Conservation (phyloP, 169 alveolate species). For the Pseudocohnilembus persalinus region DNA sequence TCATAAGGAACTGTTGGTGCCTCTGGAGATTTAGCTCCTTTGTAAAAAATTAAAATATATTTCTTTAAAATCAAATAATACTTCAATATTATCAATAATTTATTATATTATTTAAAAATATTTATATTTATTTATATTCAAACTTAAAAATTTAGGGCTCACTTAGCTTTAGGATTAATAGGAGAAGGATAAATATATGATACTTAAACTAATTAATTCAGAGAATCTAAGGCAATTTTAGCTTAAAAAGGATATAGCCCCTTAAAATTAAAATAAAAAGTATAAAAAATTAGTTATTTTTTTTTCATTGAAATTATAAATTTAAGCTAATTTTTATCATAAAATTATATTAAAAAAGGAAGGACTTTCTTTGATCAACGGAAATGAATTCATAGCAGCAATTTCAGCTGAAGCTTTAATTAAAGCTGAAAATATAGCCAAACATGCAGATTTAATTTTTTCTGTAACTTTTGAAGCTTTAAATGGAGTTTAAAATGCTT, state of each 20-base stretch:
- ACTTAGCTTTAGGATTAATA: conserved; percentile 55
- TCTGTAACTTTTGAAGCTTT: not conserved
- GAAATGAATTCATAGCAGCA: not conserved
- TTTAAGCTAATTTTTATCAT: too few relatives aligned
- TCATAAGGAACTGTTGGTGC: not conserved
- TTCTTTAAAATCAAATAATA: too few relatives aligned
- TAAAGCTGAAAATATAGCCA: not conserved
- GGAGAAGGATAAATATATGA: conserved; percentile 62
- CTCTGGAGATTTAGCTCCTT: not conserved
- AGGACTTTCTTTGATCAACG: conserved; percentile 32
- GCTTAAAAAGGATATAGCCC: conserved; percentile 30
- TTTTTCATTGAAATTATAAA: conserved; percentile 50
- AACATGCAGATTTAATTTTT: not conserved
- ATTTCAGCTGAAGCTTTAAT: not conserved
- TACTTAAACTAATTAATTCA: conserved; percentile 21
- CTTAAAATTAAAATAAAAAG: conserved; percentile 46
- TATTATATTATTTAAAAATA: too few relatives aligned
- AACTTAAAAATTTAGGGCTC: conserved; percentile 20
- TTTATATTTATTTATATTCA: too few relatives aligned
- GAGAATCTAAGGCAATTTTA: conserved; percentile 30
- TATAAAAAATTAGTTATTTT: conserved; percentile 50
- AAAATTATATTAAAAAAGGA: conserved; percentile 50
- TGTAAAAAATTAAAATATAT: too few relatives aligned
- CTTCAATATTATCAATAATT: too few relatives aligned
- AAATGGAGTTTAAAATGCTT: not conserved